Evolutionary conservation across 2,329 filamentous ascomycete species (phyloP), one percentile per base, ranked within the genome.

Genomic region (Teratosphaeria gauchensis): DNA sequence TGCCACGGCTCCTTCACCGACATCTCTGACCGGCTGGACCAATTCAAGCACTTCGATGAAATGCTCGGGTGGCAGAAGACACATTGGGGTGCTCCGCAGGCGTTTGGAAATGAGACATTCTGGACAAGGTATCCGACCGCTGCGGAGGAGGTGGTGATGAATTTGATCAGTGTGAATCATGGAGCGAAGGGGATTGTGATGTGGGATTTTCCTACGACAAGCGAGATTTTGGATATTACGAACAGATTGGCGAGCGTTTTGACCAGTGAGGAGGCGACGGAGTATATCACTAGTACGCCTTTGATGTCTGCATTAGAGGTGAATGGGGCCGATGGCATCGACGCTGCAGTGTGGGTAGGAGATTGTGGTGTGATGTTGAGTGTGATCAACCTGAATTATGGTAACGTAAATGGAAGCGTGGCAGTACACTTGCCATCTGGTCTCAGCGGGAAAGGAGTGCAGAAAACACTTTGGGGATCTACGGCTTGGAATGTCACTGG

Each of bases 311-410:
- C 12, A 12, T 2, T 46, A 16, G 16, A 16, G 16, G 38, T 46
- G 12, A 19, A 46, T 6, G 38, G 38, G 12, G 14, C 38, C 5
- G 16, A 16, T 46, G 38, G 16, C 16, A 46, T 46, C 14, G 38
- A 16, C 24, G 51, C 21, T 24, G 51, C 21, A 53, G 21, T 28
- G 12, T 28, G 51, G n/a, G 21, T 31, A 3, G 51, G 19, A 28
- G 51, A 53, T 5, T 5, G 3, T 53, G 51, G n/a, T 4, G n/a
- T 53, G 51, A 24, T 19, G 33, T 46, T 35, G 55, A 59, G 38
- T 7, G 65, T 63, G 2, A 67, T 46, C 16, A 46, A 19, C 6
- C 12, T 46, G 38, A 46, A 19, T 6, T 46, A 46, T n/a, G 38
- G 38, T 19, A 19, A 46, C n/a, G 12, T 46, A 2, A 46, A 46